phyloP scores from a whole-genome alignment of 306 rosid species.

The Castanea mollissima region DNA sequence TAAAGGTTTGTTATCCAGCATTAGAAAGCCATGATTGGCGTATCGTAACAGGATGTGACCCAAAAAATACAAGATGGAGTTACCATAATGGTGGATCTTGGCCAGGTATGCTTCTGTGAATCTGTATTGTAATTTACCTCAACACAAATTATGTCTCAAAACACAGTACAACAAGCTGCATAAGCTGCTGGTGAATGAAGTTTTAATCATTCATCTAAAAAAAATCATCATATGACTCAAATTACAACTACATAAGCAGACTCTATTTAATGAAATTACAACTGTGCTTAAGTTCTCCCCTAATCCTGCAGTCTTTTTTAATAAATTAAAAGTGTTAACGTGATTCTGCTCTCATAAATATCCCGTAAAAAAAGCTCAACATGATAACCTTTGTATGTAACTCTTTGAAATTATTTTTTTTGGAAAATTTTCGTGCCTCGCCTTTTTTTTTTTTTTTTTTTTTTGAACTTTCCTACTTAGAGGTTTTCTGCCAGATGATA shows the following conservation, averaged over 20 bases:
- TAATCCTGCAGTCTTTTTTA: not conserved
- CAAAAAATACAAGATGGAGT: conserved; percentile 90
- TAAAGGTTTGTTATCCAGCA: conserved; percentile 91
- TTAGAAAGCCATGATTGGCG: conserved; percentile 74
- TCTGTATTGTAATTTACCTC: conserved; percentile 7
- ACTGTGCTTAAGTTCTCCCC: not conserved
- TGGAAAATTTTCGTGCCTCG: not conserved
- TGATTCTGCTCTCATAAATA: not conserved
- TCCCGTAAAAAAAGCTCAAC: not conserved
- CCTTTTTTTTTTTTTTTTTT: no score
- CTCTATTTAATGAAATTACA: not conserved
- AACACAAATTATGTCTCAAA: not conserved
- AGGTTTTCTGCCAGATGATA: not conserved
- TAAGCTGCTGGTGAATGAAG: no score
- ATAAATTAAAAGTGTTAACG: not conserved
- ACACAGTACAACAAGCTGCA: no score
- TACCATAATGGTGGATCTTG: conserved; percentile 94
- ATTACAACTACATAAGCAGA: not conserved
- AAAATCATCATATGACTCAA: not conserved
- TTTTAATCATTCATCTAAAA: not conserved
- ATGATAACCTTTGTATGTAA: not conserved
- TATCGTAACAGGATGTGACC: conserved; percentile 74
- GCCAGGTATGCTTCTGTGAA: conserved; percentile 59
- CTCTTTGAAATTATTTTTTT: not conserved
- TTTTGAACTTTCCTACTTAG: not conserved